phyloP scores from a whole-genome alignment of 768 basidiomycete species.

The Naematelia aurantialba region DNA sequence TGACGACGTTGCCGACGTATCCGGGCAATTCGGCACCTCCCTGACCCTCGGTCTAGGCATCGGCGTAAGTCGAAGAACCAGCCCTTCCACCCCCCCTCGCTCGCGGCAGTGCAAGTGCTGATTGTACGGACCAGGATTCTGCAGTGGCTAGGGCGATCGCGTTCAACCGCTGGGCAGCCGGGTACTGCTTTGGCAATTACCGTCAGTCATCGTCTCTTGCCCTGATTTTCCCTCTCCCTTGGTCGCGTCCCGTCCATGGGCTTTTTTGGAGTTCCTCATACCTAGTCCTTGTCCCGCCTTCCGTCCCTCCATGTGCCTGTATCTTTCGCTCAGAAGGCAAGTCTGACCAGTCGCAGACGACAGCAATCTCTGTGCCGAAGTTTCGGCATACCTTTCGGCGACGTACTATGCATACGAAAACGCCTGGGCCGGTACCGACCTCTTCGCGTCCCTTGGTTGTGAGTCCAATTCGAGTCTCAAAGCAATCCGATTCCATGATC shows the following conservation, averaged over 20 bases:
- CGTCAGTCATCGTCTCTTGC: slow-evolving; percentile 2
- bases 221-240: not conserved
- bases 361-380: slow-evolving; percentile 4
- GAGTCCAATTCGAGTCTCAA: slow-evolving; percentile 1
- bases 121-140: not conserved
- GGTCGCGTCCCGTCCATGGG: too few relatives aligned
- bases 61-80: not conserved
- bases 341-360: not conserved
- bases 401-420: slow-evolving; percentile 11
- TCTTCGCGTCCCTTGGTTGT: slow-evolving; percentile 19
- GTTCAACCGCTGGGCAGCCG: slow-evolving; percentile 10
- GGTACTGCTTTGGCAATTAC: slow-evolving; percentile 8
- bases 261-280: too few relatives aligned
- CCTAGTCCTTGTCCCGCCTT: too few relatives aligned
- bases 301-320: too few relatives aligned
- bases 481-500: too few relatives aligned
- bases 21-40: not conserved
- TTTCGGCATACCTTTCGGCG: slow-evolving; percentile 12
- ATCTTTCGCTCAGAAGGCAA: too few relatives aligned
- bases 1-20: not conserved
- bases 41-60: not conserved
- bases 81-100: not conserved
- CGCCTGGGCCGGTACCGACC: slow-evolving; percentile 10
- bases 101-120: not conserved
- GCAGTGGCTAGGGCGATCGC: not conserved